Conservation (phyloP, 1,139 yeast genomes). For the Entelexis paramagnoliae region DNA sequence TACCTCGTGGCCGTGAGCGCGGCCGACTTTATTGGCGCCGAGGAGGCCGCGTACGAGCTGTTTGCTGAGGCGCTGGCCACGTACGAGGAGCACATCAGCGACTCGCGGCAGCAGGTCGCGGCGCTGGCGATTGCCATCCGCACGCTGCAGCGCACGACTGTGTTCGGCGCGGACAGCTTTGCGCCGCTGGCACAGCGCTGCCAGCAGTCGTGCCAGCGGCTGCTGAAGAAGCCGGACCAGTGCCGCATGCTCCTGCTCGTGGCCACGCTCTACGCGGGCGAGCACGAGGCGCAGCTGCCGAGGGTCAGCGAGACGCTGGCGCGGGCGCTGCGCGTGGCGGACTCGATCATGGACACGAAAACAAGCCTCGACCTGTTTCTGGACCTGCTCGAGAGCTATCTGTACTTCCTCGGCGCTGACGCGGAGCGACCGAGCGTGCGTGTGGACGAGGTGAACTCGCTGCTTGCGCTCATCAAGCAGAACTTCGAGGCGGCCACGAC, state of each 20-base stretch:
- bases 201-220: slow-evolving; percentile 77
- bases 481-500: slow-evolving; percentile 45
- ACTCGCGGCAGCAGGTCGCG: slow-evolving; percentile 50
- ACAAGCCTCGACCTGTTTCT: slow-evolving; percentile 73
- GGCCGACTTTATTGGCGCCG: slow-evolving; percentile 62
- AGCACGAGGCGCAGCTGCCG: slow-evolving; percentile 35
- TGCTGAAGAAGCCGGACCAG: slow-evolving; percentile 86
- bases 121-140: slow-evolving; percentile 49
- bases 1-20: slow-evolving; percentile 42
- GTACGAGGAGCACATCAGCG: slow-evolving; percentile 70
- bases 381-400: slow-evolving; percentile 76
- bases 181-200: slow-evolving; percentile 74
- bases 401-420: slow-evolving; percentile 78
- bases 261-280: slow-evolving; percentile 67
- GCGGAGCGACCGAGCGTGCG: slow-evolving; percentile 49
- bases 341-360: slow-evolving; percentile 79
- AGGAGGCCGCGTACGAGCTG: slow-evolving; percentile 73
- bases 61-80: slow-evolving; percentile 80
- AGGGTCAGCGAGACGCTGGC: slow-evolving; percentile 57
- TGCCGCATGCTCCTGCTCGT: slow-evolving; percentile 83
- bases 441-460: slow-evolving; percentile 67
- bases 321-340: slow-evolving; percentile 77
- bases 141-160: slow-evolving; percentile 49
- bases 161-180: slow-evolving; percentile 52
- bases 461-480: slow-evolving; percentile 72